phyloP scores from a whole-genome alignment of 352 stramenopile genomes.

The Phytophthora tubulina region DNA sequence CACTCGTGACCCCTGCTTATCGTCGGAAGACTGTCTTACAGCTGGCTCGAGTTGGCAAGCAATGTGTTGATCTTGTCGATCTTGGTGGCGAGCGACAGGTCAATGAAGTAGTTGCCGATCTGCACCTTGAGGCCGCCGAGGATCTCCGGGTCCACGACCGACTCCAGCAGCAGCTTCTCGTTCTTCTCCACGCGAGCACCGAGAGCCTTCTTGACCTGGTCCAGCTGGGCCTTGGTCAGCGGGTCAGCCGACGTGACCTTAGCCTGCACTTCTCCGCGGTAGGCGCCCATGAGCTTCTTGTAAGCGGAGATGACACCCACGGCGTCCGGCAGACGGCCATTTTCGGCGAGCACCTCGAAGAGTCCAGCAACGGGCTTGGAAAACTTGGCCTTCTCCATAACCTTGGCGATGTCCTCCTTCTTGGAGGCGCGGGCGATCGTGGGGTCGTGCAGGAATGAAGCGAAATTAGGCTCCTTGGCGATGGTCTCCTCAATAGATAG shows the following conservation, averaged over 20 bases:
- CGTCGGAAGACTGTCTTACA: slow-evolving; percentile 35
- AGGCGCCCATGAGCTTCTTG: slow-evolving; percentile 96
- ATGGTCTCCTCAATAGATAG: slow-evolving; percentile 89
- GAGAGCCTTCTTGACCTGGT: slow-evolving; percentile 95
- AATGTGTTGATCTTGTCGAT: slow-evolving; percentile 96
- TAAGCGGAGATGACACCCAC: slow-evolving; percentile 91
- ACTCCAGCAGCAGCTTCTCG: slow-evolving; percentile 93
- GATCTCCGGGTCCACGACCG: slow-evolving; percentile 95
- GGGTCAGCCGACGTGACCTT: slow-evolving; percentile 97
- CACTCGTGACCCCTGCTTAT: slow-evolving; percentile 27
- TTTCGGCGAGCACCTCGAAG: slow-evolving; percentile 97
- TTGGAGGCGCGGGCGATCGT: slow-evolving; percentile 96
- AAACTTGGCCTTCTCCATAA: slow-evolving; percentile 93
- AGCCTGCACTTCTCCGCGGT: slow-evolving; percentile 95
- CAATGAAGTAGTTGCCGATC: slow-evolving; percentile 98
- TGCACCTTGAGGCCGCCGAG: slow-evolving; percentile 97
- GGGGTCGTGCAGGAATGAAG: slow-evolving; percentile 96
- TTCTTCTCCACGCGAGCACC: slow-evolving; percentile 87
- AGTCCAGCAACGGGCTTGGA: slow-evolving; percentile 95
- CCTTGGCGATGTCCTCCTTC: slow-evolving; percentile 92
- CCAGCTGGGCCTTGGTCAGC: slow-evolving; percentile 93
- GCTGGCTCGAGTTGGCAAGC: slow-evolving; percentile 74
- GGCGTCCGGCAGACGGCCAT: slow-evolving; percentile 93
- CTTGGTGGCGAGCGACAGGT: slow-evolving; percentile 95
- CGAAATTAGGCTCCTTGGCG: slow-evolving; percentile 90